phyloP scores from a whole-genome alignment of 2,329 filamentous ascomycete species.

The Gaeumannomyces sp. region DNA sequence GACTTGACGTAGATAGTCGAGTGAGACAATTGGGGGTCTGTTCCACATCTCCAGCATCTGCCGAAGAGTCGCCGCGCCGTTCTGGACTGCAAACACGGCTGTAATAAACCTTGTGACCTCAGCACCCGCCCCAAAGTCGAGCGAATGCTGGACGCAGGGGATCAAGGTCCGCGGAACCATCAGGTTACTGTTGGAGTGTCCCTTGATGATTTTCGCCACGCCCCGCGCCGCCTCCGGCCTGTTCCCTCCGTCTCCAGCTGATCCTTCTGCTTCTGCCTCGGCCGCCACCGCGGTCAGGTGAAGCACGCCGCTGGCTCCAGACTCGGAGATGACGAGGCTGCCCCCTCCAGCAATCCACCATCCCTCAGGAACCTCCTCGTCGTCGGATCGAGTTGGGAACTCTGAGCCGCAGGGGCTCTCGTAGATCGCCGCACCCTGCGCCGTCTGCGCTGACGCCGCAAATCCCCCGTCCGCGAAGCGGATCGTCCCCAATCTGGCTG shows the following conservation, averaged over 20 bases:
- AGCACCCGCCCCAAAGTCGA: not conserved
- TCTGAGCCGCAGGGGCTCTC: not conserved
- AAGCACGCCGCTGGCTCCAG: not conserved
- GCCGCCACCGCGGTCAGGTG: not conserved
- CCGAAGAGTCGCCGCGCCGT: not conserved
- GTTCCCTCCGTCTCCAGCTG: not conserved
- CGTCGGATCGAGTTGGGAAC: not conserved
- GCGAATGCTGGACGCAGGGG: slow-evolving; percentile 13
- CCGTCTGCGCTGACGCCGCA: slow-evolving; percentile 15
- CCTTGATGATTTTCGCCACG: slow-evolving; percentile 15
- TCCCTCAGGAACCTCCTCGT: not conserved
- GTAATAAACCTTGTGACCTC: not conserved
- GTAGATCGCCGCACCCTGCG: not conserved
- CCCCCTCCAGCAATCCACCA: not conserved
- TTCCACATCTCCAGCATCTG: not conserved
- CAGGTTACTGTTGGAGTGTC: slow-evolving; percentile 27
- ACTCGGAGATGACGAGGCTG: not conserved
- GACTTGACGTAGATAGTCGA: not conserved
- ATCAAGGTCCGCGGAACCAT: slow-evolving; percentile 21
- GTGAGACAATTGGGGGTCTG: not conserved
- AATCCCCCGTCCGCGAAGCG: slow-evolving; percentile 22
- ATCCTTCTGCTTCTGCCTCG: not conserved
- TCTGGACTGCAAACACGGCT: slow-evolving; percentile 5
- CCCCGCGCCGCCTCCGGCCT: not conserved
- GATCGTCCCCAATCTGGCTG: slow-evolving; percentile 6